Base-by-base conservation (phyloP, 345 rosid genomes). In the Citrus trifoliata region DNA sequence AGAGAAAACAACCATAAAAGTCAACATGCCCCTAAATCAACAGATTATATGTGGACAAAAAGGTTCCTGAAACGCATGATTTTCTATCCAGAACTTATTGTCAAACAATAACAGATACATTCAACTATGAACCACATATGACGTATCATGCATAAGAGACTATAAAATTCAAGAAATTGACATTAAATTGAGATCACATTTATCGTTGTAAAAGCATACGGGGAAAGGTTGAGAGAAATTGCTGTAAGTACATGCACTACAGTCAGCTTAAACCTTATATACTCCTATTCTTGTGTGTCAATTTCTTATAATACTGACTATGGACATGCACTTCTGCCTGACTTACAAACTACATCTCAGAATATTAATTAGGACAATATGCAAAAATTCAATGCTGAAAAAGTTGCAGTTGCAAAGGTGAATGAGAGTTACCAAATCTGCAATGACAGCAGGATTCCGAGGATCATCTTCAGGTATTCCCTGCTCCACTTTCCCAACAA, bases 381-480 rank as follows among this genome's bases (percentile, higher is more conserved):
- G 38, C 37, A 30, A 59, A 73, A 60, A 60, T 24, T 60, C 28
- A 74, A 60, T 14, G 51, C 25, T 22, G 40, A 61, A 42, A 18
- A 28, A 25, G 60, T 37, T 19, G 40, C 28, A 75, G 32, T 42
- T 38, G 51, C 48, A 22, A 48, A 73, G 32, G 71, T 72, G 67
- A 76, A 69, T 33, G 32, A 3, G 8, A 65, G 55, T 71, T 93
- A 96, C 99, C 99, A 96, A 84, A 92, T 96, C 98, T 64, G 99
- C 99, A 77, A 96, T 94, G 63, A 96, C 98, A 30, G 99, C 98
- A 79, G 99, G 98, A 86, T 96, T 96, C 75, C 99, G 89, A 75
- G 99, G 99, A 88, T 96, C 99, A 90, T 96, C 99, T 88, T 96
- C 99, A 4, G 99, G 99, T 83, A 96, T 96, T 70, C 99, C 99